These are phyloP conservation scores for Flammula alnicola DNA, from an alignment of 1,284 basidiomycete genomes.

Conservation along the genomic window DNA sequence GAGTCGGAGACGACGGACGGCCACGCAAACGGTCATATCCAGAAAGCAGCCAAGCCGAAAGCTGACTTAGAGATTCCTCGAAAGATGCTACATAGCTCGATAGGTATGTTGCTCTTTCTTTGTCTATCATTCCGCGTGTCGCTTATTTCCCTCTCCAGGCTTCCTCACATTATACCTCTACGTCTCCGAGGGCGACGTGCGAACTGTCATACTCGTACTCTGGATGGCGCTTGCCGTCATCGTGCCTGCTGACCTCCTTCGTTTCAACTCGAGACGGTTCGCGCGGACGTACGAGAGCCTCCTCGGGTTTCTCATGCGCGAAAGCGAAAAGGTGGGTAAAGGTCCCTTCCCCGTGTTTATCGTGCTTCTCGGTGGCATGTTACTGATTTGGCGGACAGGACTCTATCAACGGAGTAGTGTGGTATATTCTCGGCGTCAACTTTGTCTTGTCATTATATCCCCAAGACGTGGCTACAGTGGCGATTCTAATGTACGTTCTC, in stretches of 20 bases:
- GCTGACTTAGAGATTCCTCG: slow-evolving; percentile 87
- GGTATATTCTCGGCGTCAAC: slow-evolving; percentile 94
- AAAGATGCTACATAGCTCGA: slow-evolving; percentile 89
- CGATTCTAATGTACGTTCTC: slow-evolving; percentile 86
- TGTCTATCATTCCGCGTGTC: neutral
- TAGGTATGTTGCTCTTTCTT: slow-evolving; percentile 59
- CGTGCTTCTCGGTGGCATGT: neutral
- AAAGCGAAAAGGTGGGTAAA: slow-evolving; percentile 81
- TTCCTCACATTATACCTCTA: slow-evolving; percentile 87
- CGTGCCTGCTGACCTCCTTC: slow-evolving; percentile 77
- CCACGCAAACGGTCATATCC: slow-evolving; percentile 23
- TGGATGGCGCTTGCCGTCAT: slow-evolving; percentile 74
- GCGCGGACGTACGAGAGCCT: slow-evolving; percentile 77
- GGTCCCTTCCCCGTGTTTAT: neutral
- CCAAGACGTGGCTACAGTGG: slow-evolving; percentile 85
- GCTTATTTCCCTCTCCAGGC: slow-evolving; percentile 49
- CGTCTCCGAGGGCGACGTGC: slow-evolving; percentile 56
- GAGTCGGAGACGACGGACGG: slow-evolving; percentile 13
- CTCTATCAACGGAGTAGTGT: slow-evolving; percentile 88
- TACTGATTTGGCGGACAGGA: slow-evolving; percentile 46
- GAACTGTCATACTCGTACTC: slow-evolving; percentile 67
- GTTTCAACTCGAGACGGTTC: slow-evolving; percentile 73
- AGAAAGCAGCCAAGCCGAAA: slow-evolving; percentile 33
- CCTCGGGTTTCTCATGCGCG: slow-evolving; percentile 92
- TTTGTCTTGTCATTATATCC: slow-evolving; percentile 83